Evolutionary conservation across 169 alveolate species (phyloP), one percentile per base, ranked within the genome.

Genomic region (Cryptosporidium parvum): DNA sequence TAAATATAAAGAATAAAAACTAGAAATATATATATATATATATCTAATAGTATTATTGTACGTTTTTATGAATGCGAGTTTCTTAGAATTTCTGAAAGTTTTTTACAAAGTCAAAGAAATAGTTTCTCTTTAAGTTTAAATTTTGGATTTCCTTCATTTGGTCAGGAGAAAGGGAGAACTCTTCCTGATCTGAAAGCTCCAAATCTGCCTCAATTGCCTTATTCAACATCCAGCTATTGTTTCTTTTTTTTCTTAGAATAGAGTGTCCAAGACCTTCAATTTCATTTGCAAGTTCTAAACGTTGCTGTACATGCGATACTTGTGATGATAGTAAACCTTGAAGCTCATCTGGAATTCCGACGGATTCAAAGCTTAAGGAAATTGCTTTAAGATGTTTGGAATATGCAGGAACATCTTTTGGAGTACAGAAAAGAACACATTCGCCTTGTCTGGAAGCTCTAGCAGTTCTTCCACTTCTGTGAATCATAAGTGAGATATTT

Each of bases 391-490:
- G 29, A 33, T 67, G 53, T 48, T 80, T 80, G 9, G 89, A 21
- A 26, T 80, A 93, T 35, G 51, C 44, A 59, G 86, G 75, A 62
- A 92, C 94, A 70, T 95, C 97, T 21, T 92, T 94, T 14, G 96
- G 94, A 53, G 94, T 93, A 26, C 94, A 75, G 44, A 94, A 80
- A 53, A 93, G 89, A 48, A 93, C 86, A 75, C 92, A 86, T 29
- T 91, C 75, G n/a, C 97, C 97, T 26, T 91, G 84, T 72, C 87
- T 87, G 2, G 94, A 93, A 8, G 94, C 94, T 69, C 99, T 93
- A 14, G 99, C 99, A 69, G 99, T 96, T 91, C 99, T 95, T 53
- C 99, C 99, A 31, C 97, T 98, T 91, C 99, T 93, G 92, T 98
- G 99, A 39, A 98, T 95, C 93, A 98, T 98, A 23, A 97, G 96